Evolutionary conservation across 768 basidiomycete genomes (phyloP).

Genomic region (Exsudoporus frostii): DNA sequence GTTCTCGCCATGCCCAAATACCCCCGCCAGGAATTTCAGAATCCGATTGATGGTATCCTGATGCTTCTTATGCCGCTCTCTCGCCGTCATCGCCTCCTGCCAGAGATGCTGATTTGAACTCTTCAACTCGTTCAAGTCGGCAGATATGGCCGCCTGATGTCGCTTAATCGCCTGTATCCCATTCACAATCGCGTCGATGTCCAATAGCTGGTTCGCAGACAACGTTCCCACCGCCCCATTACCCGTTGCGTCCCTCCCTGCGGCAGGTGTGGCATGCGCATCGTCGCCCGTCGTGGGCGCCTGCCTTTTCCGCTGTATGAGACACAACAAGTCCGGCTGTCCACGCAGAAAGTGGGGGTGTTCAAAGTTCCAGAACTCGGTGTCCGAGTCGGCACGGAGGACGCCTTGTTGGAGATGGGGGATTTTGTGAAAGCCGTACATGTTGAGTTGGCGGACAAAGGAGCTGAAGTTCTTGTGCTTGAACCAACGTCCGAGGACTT

Average conservation of each 20-base stretch:
- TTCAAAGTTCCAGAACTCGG: constrained; percentile 88
- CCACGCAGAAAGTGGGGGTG: constrained; percentile 87
- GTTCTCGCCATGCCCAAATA: constrained; percentile 64
- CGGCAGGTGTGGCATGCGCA: constrained; percentile 18
- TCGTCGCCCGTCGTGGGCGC: constrained; percentile 34
- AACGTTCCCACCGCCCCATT: constrained; percentile 24
- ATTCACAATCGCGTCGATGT: constrained; percentile 74
- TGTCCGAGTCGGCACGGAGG: constrained; percentile 75
- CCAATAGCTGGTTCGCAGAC: constrained; percentile 55
- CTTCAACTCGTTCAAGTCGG: constrained; percentile 86
- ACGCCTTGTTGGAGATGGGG: constrained; percentile 96
- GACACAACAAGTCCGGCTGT: constrained; percentile 82
- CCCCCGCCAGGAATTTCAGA: constrained; percentile 88
- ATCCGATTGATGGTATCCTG: constrained; percentile 96
- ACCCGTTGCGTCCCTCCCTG: constrained; percentile 14
- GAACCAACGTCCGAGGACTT: constrained; percentile 92
- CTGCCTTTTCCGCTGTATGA: constrained; percentile 84
- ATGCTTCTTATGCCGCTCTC: constrained; percentile 84
- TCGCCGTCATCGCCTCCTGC: constrained; percentile 80
- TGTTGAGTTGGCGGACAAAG: constrained; percentile 93
- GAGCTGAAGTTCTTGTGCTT: constrained; percentile 97
- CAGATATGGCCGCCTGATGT: constrained; percentile 88
- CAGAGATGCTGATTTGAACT: constrained; percentile 86
- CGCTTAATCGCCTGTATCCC: constrained; percentile 86
- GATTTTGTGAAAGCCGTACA: constrained; percentile 96